Evolutionary conservation across 139 green algal species (phyloP).

Genomic region (Chlamydomonas applanata): DNA sequence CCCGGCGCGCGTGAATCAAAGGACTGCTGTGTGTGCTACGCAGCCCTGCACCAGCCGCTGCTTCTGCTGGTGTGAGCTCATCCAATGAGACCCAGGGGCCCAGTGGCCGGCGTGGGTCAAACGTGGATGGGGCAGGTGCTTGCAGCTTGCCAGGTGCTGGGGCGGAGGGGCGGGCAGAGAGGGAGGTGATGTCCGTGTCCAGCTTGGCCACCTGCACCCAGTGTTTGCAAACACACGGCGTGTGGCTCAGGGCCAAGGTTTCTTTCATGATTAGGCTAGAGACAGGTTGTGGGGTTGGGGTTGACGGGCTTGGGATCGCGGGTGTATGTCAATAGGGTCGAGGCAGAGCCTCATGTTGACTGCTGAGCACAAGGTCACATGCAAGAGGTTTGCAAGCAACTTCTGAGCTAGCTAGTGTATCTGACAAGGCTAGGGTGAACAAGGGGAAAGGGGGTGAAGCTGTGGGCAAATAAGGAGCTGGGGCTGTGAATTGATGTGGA

Average conservation of each 20-base stretch:
- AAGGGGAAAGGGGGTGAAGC: too few relatives aligned
- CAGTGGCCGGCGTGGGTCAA: constrained; percentile 9
- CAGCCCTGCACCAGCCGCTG: neutral
- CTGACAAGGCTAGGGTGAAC: too few relatives aligned
- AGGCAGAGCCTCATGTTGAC: neutral
- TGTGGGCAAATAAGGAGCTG: too few relatives aligned
- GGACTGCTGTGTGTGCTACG: too few relatives aligned
- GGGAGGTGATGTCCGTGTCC: neutral
- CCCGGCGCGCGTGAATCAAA: neutral
- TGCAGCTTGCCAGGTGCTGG: constrained; percentile 7
- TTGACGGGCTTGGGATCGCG: neutral
- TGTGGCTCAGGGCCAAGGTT: neutral
- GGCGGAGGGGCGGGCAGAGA: neutral
- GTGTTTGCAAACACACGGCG: neutral
- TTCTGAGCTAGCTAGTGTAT: too few relatives aligned
- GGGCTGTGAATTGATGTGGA: too few relatives aligned
- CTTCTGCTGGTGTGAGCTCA: neutral
- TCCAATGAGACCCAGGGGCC: neutral
- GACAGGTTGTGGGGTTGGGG: neutral
- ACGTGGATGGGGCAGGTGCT: constrained; percentile 4
- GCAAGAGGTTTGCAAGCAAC: too few relatives aligned
- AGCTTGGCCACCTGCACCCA: neutral
- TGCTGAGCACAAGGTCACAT: neutral
- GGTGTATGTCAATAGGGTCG: neutral
- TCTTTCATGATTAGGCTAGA: neutral